Base-by-base conservation (phyloP, 2,329 filamentous ascomycete species). In the Domatiomyces catenatus region DNA sequence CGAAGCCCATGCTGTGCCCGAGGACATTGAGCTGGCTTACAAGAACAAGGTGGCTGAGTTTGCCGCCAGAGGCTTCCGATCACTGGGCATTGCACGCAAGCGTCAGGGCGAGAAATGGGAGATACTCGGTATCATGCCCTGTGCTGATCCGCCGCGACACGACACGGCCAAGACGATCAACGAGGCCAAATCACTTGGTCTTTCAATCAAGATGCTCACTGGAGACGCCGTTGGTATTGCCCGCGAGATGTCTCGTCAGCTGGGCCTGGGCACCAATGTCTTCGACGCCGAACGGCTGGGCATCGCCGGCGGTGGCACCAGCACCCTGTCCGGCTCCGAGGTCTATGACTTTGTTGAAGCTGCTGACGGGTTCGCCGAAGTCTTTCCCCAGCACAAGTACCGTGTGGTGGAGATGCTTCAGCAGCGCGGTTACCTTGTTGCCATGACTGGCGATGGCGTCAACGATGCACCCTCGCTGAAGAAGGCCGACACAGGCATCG, bases 401-500 rank as follows among this genome's bases (percentile, higher is more conserved):
- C 86, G 87, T 58, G 86, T 92, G 67, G 87, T 94, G 61, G 86
- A 93, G 71, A 93, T 93, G 64, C 79, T 94, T 48, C 87, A 94
- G 72, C 84, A 90, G 73, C 85, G 87, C 79, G 87, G 87, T 59
- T 89, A 93, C 71, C 79, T 94, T 42, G 87, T 93, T 71, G 88
- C 87, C 67, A 94, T 94, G 88, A 94, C 87, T 70, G 87, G 87
- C 75, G 88, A 94, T 61, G 87, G 87, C 77, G 87, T 94, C 72
- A 94, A 94, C 71, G 87, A 94, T 69, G 87, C 87, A 58, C 86
- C 87, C 57, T 93, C 86, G 26, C 75, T 94, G 65, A 93, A 94
- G 75, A 93, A 89, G 75, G 87, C 87, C n/a, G 86, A 94, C 71
- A 93, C 86, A 62, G 88, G 88, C 76, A 94, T 94, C 72, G 88